phyloP scores from a whole-genome alignment of 2,329 filamentous ascomycete species.

The Sphaerostilbella broomeana region DNA sequence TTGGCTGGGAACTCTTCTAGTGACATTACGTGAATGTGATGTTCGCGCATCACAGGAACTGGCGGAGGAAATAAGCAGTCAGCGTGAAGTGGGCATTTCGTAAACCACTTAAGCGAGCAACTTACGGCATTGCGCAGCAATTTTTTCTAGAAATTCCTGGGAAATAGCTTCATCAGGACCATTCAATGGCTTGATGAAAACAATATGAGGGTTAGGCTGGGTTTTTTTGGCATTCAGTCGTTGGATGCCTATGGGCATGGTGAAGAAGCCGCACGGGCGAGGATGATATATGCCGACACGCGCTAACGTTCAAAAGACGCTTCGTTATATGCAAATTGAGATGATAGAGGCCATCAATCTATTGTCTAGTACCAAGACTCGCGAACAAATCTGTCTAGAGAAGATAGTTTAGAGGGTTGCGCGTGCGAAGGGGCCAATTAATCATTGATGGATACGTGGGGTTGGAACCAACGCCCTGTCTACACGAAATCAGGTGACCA shows the following conservation, averaged over 20 bases:
- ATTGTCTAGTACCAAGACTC: no score
- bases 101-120: background rate
- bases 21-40: conserved; percentile 58
- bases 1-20: conserved; percentile 81
- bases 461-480: background rate
- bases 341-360: no score
- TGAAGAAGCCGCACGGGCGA: background rate
- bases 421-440: no score
- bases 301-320: no score
- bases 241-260: conserved; percentile 72
- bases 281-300: no score
- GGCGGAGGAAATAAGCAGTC: conserved; percentile 3
- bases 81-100: background rate
- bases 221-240: conserved; percentile 69
- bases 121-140: conserved; percentile 71
- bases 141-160: conserved; percentile 65
- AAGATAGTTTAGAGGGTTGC: no score
- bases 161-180: conserved; percentile 57
- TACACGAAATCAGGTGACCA: conserved; percentile 19
- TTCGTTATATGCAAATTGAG: no score
- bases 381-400: no score
- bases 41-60: conserved; percentile 64
- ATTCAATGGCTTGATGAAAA: conserved; percentile 76
- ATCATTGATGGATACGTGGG: no score
- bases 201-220: conserved; percentile 69